Percentiles rank a stretch among this genome's conserved stretches.
Evolutionary conservation across 2,329 filamentous ascomycete genomes (phyloP).

Genomic region (Phialocephala sp.): DNA sequence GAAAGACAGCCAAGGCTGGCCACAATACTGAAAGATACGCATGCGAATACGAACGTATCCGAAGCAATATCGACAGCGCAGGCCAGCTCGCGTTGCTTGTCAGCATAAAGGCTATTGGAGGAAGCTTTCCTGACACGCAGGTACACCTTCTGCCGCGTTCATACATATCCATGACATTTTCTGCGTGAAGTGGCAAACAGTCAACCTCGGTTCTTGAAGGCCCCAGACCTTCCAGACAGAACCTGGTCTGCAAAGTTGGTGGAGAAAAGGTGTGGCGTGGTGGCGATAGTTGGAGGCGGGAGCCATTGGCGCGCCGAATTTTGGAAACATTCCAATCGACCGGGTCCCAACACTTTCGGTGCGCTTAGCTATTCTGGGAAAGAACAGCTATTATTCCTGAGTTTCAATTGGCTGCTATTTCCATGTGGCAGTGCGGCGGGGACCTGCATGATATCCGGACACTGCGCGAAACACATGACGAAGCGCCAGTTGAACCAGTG

Average conservation of each 20-base stretch:
- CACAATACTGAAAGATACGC: background rate
- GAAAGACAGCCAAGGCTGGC: background rate
- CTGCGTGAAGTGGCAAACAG: background rate
- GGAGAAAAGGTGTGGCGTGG: background rate
- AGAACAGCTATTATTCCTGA: background rate
- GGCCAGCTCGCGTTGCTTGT: background rate
- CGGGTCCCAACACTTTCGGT: background rate
- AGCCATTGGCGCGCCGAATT: background rate
- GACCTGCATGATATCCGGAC: conserved; percentile 2
- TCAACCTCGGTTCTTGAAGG: background rate
- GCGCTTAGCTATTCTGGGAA: background rate
- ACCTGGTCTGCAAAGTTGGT: background rate
- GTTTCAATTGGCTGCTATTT: background rate
- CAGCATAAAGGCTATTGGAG: background rate
- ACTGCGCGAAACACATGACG: background rate
- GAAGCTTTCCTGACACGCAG: background rate
- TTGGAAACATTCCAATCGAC: background rate
- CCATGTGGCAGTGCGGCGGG: background rate
- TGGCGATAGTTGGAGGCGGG: background rate
- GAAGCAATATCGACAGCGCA: background rate
- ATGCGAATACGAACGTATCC: background rate
- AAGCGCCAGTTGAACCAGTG: background rate
- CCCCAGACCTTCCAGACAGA: background rate
- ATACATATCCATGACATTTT: background rate
- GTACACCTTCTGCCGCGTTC: background rate